phyloP scores from a whole-genome alignment of 1,139 yeast genomes.

The Fermentozyma sake region DNA sequence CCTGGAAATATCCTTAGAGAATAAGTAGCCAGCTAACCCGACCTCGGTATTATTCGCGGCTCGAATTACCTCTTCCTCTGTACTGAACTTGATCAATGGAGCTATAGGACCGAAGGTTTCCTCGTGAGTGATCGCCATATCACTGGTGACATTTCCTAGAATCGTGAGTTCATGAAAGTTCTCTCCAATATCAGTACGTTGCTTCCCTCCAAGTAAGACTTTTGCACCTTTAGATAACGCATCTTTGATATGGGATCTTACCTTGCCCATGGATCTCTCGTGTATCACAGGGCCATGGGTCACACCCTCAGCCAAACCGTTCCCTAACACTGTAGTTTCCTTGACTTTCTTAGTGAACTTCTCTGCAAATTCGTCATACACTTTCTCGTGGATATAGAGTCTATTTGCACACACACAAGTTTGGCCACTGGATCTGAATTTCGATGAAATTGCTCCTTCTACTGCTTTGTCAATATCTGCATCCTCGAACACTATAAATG shows the following conservation, averaged over 20 bases:
- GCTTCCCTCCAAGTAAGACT: slow-evolving; percentile 38
- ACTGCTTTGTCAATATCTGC: slow-evolving; percentile 47
- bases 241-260: slow-evolving; percentile 36
- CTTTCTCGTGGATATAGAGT: slow-evolving; percentile 63
- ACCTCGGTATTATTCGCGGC: slow-evolving; percentile 38
- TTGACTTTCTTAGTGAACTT: slow-evolving; percentile 30
- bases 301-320: slow-evolving; percentile 39
- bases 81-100: slow-evolving; percentile 35
- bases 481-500: slow-evolving; percentile 45
- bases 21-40: slow-evolving; percentile 45
- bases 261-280: slow-evolving; percentile 35
- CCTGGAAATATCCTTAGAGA: slow-evolving; percentile 45
- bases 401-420: slow-evolving; percentile 89
- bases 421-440: slow-evolving; percentile 75
- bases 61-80: slow-evolving; percentile 36
- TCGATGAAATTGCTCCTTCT: slow-evolving; percentile 49
- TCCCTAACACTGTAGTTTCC: slow-evolving; percentile 19
- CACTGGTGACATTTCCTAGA: slow-evolving; percentile 34
- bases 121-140: slow-evolving; percentile 37
- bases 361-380: slow-evolving; percentile 55
- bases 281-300: slow-evolving; percentile 46
- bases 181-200: slow-evolving; percentile 34
- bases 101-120: slow-evolving; percentile 49
- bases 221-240: slow-evolving; percentile 41
- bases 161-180: slow-evolving; percentile 40